A percentile compares a stretch with the other conserved stretches of the same genome.
phyloP scores from a whole-genome alignment of 495 filamentous ascomycete species.

The Extremus antarcticus region DNA sequence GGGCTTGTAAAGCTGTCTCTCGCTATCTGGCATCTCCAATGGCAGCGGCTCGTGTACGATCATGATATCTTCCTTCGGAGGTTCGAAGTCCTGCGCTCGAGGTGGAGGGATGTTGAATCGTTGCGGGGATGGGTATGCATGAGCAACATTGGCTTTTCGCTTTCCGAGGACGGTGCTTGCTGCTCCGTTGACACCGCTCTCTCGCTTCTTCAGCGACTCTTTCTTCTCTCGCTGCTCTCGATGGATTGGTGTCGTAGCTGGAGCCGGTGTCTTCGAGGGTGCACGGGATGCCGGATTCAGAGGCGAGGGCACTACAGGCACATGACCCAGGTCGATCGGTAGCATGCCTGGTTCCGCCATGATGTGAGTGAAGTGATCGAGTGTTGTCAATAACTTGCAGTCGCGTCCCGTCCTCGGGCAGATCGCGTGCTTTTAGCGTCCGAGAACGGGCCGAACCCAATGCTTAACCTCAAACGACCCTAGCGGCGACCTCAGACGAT shows the following conservation, averaged over 20 bases:
- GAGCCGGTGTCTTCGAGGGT: conserved; percentile 18
- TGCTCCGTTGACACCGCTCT: conserved; percentile 23
- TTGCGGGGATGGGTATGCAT: conserved; percentile 27
- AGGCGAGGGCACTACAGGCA: conserved; percentile 30
- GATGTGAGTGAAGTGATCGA: neutral
- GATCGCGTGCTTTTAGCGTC: too few species aligned
- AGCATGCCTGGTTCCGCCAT: neutral
- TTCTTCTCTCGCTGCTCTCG: conserved; percentile 34
- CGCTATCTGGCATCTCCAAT: conserved; percentile 28
- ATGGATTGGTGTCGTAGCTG: conserved; percentile 7
- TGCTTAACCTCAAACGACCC: too few species aligned
- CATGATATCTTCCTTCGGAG: conserved; percentile 29
- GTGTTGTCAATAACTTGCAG: too few species aligned
- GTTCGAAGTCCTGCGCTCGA: conserved; percentile 27
- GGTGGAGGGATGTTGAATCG: conserved; percentile 31
- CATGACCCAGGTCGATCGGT: conserved; percentile 24
- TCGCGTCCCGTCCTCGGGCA: too few species aligned
- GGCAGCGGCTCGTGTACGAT: conserved; percentile 30
- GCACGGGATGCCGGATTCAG: conserved; percentile 29
- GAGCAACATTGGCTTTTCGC: conserved; percentile 21
- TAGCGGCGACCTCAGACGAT: too few species aligned
- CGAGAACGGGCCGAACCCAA: too few species aligned
- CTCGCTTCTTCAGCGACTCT: conserved; percentile 35
- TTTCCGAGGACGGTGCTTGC: conserved; percentile 3
- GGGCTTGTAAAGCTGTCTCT: conserved; percentile 28